Conservation (phyloP, 176 grass and related monocot species). For the Oryza nivara region DNA sequence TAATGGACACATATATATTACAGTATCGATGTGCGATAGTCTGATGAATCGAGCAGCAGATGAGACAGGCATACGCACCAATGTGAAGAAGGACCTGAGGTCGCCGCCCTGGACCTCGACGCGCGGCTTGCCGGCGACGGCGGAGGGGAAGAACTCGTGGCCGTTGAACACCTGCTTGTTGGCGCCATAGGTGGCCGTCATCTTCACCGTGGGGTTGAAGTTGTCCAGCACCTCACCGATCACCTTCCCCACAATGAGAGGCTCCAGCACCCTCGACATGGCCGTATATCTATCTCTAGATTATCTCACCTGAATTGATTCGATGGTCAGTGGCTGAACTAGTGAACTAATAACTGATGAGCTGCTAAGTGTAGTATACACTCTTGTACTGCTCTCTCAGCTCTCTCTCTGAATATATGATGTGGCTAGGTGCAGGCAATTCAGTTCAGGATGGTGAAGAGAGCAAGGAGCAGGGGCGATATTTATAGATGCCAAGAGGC, state of each 20-base stretch:
- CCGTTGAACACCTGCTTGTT: conserved; percentile 87
- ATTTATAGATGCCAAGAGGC: conserved; percentile 56
- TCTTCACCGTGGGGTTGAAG: conserved; percentile 72
- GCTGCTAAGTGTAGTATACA: too few species aligned
- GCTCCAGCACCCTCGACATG: conserved; percentile 73
- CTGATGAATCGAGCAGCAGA: neutral
- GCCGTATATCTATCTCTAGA: too few species aligned
- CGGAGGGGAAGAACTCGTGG: conserved; percentile 86
- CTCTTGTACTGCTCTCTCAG: neutral
- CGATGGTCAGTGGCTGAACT: neutral
- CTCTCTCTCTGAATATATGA: neutral
- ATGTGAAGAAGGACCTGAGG: conserved; percentile 80
- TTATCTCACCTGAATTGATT: too few species aligned
- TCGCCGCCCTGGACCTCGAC: conserved; percentile 81
- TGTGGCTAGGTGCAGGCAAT: conserved; percentile 11
- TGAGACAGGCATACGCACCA: conserved; percentile 44
- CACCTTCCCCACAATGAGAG: conserved; percentile 80
- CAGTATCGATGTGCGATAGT: neutral
- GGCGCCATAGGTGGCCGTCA: conserved; percentile 70
- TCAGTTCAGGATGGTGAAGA: conserved; percentile 28
- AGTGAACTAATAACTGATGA: too few species aligned
- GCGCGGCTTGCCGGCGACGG: conserved; percentile 61
- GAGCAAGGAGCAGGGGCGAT: conserved; percentile 29
- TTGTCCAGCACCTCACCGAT: conserved; percentile 84
- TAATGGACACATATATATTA: neutral